Conservation (phyloP, 176 grass and related monocot species). For the Thinopyrum elongatum region DNA sequence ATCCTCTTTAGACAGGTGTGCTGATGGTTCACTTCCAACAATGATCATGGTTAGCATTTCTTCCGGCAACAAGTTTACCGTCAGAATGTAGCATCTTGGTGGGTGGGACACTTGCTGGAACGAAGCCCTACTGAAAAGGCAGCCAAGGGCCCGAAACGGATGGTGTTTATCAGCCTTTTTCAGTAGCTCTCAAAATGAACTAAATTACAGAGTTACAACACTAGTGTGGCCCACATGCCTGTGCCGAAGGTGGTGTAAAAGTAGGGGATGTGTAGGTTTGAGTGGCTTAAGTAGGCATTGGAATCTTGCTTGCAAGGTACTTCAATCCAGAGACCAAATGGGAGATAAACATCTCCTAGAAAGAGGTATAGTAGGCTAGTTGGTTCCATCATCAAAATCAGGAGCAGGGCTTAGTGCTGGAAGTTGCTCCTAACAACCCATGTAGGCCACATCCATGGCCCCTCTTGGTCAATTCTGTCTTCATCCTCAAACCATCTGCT, state of each 20-base stretch:
- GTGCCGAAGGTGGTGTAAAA: conserved; percentile 29
- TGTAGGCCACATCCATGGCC: conserved; percentile 21
- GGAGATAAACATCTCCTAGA: conserved; percentile 32
- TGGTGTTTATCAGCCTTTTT: background rate
- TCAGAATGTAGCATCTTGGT: conserved; percentile 9
- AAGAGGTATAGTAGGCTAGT: conserved; percentile 21
- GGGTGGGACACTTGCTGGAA: background rate
- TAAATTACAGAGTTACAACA: background rate
- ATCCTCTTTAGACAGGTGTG: conserved; percentile 17
- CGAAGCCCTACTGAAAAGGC: background rate
- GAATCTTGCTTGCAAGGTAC: conserved; percentile 72
- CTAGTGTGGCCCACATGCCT: background rate
- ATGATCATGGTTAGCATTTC: conserved; percentile 29
- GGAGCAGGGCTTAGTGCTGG: conserved; percentile 39
- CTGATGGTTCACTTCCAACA: conserved; percentile 31
- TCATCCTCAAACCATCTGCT: conserved; percentile 22
- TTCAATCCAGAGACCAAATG: conserved; percentile 37
- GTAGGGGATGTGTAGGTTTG: conserved; percentile 33
- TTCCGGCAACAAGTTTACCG: conserved; percentile 42
- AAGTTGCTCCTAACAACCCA: conserved; percentile 52
- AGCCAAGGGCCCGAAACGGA: background rate
- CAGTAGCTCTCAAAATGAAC: background rate
- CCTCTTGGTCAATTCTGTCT: conserved; percentile 17
- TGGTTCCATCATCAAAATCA: conserved; percentile 53
- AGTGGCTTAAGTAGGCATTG: conserved; percentile 24